Percentiles rank a stretch among this genome's conserved stretches.
Evolutionary conservation across 202 grass and related monocot species (phyloP).

Genomic region (Saccharum hybrid): DNA sequence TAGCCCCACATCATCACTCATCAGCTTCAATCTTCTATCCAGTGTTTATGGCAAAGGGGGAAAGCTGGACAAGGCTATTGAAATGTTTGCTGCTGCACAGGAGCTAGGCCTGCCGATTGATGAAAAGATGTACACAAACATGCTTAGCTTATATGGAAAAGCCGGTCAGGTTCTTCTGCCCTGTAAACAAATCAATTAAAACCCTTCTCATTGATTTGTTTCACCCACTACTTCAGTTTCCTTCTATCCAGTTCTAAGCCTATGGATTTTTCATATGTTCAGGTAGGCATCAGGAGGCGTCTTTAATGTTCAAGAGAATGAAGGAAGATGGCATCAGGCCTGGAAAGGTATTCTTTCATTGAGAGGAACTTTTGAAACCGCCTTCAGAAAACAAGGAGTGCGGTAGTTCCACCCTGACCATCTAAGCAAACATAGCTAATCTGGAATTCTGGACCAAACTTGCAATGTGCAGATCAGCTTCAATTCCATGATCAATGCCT

Average conservation of each 20-base stretch:
- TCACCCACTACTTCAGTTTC: background rate
- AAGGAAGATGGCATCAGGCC: conserved; percentile 80
- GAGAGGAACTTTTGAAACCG: background rate
- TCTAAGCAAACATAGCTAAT: background rate
- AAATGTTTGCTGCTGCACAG: conserved; percentile 71
- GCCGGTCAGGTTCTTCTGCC: conserved; percentile 47
- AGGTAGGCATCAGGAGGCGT: conserved; percentile 76
- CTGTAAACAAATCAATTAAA: conserved; percentile 2
- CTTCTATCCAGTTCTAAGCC: conserved; percentile 24
- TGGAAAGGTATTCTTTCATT: conserved; percentile 62
- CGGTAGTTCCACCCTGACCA: background rate
- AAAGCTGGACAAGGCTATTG: conserved; percentile 80
- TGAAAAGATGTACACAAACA: conserved; percentile 87
- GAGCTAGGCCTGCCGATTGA: conserved; percentile 58
- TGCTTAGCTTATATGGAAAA: conserved; percentile 89
- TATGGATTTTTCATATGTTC: conserved; percentile 39
- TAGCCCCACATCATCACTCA: conserved; percentile 19
- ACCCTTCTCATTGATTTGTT: background rate
- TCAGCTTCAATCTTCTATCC: conserved; percentile 45
- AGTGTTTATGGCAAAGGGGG: conserved; percentile 93
- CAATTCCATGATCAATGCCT: conserved; percentile 83
- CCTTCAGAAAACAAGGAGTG: background rate
- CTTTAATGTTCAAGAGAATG: conserved; percentile 71
- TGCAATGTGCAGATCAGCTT: conserved; percentile 76
- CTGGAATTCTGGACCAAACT: background rate